Evolutionary conservation across 345 rosid genomes (phyloP), one percentile per base, ranked within the genome.

Genomic region (Conringia planisiliqua): DNA sequence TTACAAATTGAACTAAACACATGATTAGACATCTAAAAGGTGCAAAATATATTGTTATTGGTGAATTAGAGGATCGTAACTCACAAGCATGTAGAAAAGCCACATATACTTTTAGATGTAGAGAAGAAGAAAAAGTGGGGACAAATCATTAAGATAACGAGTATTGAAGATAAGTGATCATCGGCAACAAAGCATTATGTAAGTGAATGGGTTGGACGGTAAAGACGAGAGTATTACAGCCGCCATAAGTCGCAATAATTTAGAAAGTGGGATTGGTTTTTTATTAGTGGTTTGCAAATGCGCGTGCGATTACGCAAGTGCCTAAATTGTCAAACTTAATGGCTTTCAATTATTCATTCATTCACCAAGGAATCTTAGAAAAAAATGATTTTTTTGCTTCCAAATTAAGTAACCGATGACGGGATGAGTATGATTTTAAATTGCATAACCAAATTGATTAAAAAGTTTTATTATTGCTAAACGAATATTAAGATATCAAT

Each of bases 131-230:
- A 7, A 10, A 1, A 8, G 10, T 8, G 6, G 30, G 6, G 2
- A 8, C 12, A 4, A 65, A 47, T 67, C 61, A 58, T 74, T 26
- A 18, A 58, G 68, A 59, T 10, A 14, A 66, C 12, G 78, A 74
- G 40, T n/a, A 32, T 17, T 27, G 51, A 74, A 2, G 54, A 48
- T 57, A 74, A 36, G 52, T 59, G 44, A 67, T n/a, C n/a, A 75
- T 39, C n/a, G 62, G 79, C 14, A 38, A 67, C 18, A 67, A 74
- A 48, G 61, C 73, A 66, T 47, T 27, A 74, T 48, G 62, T 67
- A 68, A 75, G 64, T 75, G 48, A 61, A 69, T 62, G 79, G 79
- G 32, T 22, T 75, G 73, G 74, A 68, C 74, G 69, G 79, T 61
- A 33, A 72, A 58, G 59, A 47, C 13, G 13, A 47, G 17, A 33